Evolutionary conservation across 805 yeast species (phyloP).

Genomic region (Saccharomycopsis sp.): DNA sequence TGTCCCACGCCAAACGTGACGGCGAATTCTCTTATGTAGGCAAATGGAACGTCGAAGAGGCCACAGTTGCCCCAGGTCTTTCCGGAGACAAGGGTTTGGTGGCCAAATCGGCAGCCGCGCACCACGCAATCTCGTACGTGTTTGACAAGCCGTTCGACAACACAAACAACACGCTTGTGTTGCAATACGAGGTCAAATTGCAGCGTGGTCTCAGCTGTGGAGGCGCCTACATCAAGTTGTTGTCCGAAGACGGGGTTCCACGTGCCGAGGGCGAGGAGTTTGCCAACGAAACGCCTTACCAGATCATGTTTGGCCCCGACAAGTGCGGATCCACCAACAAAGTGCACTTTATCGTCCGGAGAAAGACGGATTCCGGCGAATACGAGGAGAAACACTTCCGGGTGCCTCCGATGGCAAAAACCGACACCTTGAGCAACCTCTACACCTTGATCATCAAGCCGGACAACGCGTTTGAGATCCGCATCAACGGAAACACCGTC

Average conservation of each 20-base stretch:
- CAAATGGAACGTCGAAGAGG: slow-evolving; percentile 67
- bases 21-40: slow-evolving; percentile 61
- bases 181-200: slow-evolving; percentile 84
- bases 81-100: slow-evolving; percentile 69
- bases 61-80: slow-evolving; percentile 51
- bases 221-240: slow-evolving; percentile 80
- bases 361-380: slow-evolving; percentile 51
- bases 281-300: slow-evolving; percentile 63
- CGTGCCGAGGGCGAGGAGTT: slow-evolving; percentile 41
- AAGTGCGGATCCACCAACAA: slow-evolving; percentile 76
- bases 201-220: slow-evolving; percentile 80
- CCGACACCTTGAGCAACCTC: slow-evolving; percentile 50
- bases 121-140: slow-evolving; percentile 69
- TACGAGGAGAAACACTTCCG: slow-evolving; percentile 63
- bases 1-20: slow-evolving; percentile 49
- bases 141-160: slow-evolving; percentile 55
- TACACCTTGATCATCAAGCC: slow-evolving; percentile 72
- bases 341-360: slow-evolving; percentile 67
- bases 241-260: slow-evolving; percentile 38
- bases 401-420: slow-evolving; percentile 60
- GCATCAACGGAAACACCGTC: slow-evolving; percentile 72
- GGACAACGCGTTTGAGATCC: slow-evolving; percentile 65
- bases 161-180: slow-evolving; percentile 58
- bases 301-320: slow-evolving; percentile 93
- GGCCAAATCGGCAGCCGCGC: slow-evolving; percentile 66